These are phyloP conservation scores for Orbilia ellipsospora DNA, from an alignment of 2,329 filamentous ascomycete species.

Conservation along the genomic window DNA sequence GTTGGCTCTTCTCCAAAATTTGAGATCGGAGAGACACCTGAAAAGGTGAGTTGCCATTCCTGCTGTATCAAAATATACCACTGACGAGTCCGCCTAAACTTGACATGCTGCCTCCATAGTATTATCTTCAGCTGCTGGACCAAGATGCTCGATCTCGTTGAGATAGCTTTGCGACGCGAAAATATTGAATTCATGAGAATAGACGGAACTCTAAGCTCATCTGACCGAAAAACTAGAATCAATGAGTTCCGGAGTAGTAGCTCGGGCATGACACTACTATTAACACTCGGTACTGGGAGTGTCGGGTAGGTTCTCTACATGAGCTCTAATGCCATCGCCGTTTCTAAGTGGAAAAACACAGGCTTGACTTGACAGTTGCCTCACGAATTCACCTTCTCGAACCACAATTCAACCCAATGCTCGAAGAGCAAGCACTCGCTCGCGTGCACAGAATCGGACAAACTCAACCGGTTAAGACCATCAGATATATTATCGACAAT, in stretches of 20 bases:
- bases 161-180: conserved; percentile 56
- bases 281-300: conserved; percentile 60
- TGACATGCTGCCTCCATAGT: conserved; percentile 51
- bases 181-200: conserved; percentile 58
- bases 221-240: conserved; percentile 56
- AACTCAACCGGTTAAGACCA: conserved; percentile 57
- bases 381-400: conserved; percentile 60
- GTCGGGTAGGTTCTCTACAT: conserved; percentile 59
- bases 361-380: conserved; percentile 59
- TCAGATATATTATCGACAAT: conserved; percentile 59
- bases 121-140: conserved; percentile 62
- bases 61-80: no score
- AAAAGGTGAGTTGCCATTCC: no score
- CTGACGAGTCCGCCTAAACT: background rate
- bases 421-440: conserved; percentile 60
- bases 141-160: conserved; percentile 60
- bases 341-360: background rate
- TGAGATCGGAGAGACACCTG: conserved; percentile 22
- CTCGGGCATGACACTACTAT: conserved; percentile 57
- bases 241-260: conserved; percentile 56
- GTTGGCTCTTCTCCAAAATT: conserved; percentile 57
- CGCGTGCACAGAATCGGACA: conserved; percentile 59
- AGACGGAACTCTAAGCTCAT: conserved; percentile 58
- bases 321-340: no score
- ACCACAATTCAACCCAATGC: conserved; percentile 61